Evolutionary conservation across 2,329 filamentous ascomycete species (phyloP).

Genomic region (Claviceps quebecensis): DNA sequence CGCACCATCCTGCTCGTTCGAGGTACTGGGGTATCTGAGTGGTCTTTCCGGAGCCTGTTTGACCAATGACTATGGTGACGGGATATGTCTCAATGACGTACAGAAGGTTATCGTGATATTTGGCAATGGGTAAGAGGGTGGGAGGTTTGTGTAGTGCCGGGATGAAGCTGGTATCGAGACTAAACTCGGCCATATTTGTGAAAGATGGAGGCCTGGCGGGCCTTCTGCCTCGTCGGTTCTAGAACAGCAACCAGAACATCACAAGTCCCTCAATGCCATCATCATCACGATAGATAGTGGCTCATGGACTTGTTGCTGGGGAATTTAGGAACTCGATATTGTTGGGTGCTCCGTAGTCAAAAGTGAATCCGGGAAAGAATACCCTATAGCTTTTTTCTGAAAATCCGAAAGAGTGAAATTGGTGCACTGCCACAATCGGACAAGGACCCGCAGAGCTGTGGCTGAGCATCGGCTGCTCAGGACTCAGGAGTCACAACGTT

Average conservation of each 20-base stretch:
- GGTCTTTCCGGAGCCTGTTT: slow-evolving; percentile 90
- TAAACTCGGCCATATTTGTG: slow-evolving; percentile 38
- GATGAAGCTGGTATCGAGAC: slow-evolving; percentile 49
- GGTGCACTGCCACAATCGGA: neutral
- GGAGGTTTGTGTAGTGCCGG: slow-evolving; percentile 77
- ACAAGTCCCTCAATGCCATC: neutral
- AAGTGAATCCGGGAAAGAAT: neutral
- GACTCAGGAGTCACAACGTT: neutral
- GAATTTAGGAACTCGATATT: neutral
- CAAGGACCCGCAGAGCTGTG: neutral
- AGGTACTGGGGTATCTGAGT: slow-evolving; percentile 92
- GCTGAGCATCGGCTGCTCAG: neutral
- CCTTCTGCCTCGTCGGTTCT: neutral
- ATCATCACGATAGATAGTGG: neutral
- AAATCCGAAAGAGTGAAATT: neutral
- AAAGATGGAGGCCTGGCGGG: neutral
- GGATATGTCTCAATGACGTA: slow-evolving; percentile 76
- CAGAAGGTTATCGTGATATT: slow-evolving; percentile 63
- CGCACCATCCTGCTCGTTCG: slow-evolving; percentile 78
- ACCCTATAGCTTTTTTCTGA: neutral
- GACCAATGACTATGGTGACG: slow-evolving; percentile 80
- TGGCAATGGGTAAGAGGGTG: slow-evolving; percentile 71
- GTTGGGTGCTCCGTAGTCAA: neutral
- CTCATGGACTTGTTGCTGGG: neutral
- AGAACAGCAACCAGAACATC: neutral